These are phyloP conservation scores for Parachaetomium inaequale DNA, from an alignment of 495 filamentous ascomycete genomes.

Conservation along the genomic window DNA sequence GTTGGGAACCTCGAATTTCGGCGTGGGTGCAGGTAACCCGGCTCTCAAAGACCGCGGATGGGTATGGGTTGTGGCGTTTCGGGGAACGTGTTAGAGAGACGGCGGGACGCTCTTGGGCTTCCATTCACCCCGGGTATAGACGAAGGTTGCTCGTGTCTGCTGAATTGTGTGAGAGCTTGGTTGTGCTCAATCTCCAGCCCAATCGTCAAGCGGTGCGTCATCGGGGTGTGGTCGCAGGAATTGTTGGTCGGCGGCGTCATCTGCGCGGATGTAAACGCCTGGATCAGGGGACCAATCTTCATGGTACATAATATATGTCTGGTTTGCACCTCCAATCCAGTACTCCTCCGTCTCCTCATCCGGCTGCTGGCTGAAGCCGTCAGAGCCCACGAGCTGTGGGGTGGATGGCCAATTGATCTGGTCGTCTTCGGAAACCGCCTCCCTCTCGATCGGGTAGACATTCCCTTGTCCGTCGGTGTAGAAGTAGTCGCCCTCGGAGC, in stretches of 20 bases:
- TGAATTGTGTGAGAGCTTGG: background rate
- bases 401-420: background rate
- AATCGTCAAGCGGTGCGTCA: background rate
- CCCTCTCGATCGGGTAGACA: conserved; percentile 17
- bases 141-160: background rate
- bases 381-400: background rate
- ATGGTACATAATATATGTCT: conserved; percentile 24
- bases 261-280: background rate
- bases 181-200: background rate
- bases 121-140: background rate
- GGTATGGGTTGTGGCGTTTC: background rate
- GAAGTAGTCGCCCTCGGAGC: conserved; percentile 29
- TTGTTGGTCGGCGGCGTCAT: background rate
- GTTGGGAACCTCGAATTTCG: background rate
- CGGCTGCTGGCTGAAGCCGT: conserved; percentile 3
- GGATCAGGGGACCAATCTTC: conserved; percentile 6
- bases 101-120: too few relatives aligned
- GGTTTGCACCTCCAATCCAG: background rate
- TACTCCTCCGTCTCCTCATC: conserved; percentile 1
- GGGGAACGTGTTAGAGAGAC: too few relatives aligned
- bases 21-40: background rate
- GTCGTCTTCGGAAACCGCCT: background rate
- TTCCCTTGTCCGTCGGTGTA: conserved; percentile 29
- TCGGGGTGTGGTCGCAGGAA: background rate
- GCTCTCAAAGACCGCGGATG: too few relatives aligned